Percentiles rank a stretch among this genome's conserved stretches.
phyloP scores from a whole-genome alignment of 2,329 filamentous ascomycete species.

The Colletotrichum camelliae region DNA sequence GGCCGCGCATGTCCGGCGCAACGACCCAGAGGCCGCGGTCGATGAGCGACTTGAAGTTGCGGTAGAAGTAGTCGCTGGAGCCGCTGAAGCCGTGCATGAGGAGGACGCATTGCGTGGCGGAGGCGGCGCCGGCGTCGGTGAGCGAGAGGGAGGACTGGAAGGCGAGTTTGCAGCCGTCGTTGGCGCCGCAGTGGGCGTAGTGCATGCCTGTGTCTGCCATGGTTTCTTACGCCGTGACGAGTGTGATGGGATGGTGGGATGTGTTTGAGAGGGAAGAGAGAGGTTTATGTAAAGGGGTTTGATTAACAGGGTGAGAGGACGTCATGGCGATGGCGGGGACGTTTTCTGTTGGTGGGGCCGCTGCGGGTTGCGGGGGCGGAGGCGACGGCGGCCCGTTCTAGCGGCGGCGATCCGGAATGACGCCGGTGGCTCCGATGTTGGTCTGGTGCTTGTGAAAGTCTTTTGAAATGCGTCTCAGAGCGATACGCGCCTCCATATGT shows the following conservation, averaged over 20 bases:
- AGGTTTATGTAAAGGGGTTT: neutral
- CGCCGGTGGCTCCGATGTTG: neutral
- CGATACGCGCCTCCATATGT: fast-evolving
- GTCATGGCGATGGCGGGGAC: conserved; percentile 4
- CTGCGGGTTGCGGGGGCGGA: neutral
- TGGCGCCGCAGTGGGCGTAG: conserved; percentile 30
- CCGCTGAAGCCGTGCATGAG: conserved; percentile 47
- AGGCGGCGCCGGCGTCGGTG: neutral
- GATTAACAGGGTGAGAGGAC: neutral
- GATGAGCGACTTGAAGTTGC: conserved; percentile 34
- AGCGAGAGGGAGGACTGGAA: conserved; percentile 39
- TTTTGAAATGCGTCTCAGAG: neutral
- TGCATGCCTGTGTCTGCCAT: conserved; percentile 30
- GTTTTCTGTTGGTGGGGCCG: conserved; percentile 16
- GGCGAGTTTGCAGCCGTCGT: conserved; percentile 38
- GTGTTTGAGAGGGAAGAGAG: neutral
- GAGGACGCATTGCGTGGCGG: conserved; percentile 31
- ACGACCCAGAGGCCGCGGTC: conserved; percentile 37
- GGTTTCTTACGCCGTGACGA: neutral
- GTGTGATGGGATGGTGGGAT: neutral
- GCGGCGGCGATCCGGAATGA: conserved; percentile 1
- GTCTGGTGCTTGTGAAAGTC: neutral
- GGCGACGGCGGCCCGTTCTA: neutral
- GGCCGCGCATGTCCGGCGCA: conserved; percentile 44
- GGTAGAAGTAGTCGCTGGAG: conserved; percentile 42